phyloP scores from a whole-genome alignment of 2,329 filamentous ascomycete genomes.

The Macrophomina tecta region DNA sequence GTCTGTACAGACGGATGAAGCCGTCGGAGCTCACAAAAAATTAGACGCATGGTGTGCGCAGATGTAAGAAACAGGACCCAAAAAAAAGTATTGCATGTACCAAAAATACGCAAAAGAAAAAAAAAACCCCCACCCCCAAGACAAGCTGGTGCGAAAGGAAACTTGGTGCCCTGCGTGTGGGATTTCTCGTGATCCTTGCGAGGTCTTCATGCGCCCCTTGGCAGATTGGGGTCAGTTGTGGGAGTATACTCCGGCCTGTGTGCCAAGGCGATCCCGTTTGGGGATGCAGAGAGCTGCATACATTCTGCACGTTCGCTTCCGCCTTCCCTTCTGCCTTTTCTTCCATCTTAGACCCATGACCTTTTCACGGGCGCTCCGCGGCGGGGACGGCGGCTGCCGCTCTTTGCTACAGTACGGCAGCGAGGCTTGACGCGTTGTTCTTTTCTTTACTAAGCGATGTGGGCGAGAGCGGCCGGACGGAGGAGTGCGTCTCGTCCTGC shows the following conservation, averaged over 20 bases:
- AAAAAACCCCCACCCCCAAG: neutral
- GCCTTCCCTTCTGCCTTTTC: neutral
- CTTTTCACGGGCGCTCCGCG: neutral
- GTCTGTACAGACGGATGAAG: slow-evolving; percentile 10
- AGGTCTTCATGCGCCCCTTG: too few relatives aligned
- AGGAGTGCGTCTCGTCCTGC: neutral
- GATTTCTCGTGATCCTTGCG: neutral
- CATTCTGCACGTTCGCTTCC: slow-evolving; percentile 13
- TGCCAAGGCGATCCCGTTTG: neutral
- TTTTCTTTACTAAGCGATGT: neutral
- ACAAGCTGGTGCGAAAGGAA: neutral
- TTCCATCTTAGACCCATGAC: neutral
- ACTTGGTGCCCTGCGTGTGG: neutral
- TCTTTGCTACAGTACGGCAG: too few relatives aligned
- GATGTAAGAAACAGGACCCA: too few relatives aligned
- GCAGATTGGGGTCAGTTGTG: neutral
- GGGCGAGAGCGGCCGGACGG: neutral
- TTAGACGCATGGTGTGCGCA: too few relatives aligned
- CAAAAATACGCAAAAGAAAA: neutral
- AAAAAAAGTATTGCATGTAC: neutral
- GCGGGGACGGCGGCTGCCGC: too few relatives aligned
- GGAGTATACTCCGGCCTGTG: slow-evolving; percentile 8
- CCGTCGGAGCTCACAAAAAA: neutral
- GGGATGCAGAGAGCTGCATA: neutral
- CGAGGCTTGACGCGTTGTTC: too few relatives aligned